phyloP scores from a whole-genome alignment of 73 alveolate species.

The Tetrahymena borealis region DNA sequence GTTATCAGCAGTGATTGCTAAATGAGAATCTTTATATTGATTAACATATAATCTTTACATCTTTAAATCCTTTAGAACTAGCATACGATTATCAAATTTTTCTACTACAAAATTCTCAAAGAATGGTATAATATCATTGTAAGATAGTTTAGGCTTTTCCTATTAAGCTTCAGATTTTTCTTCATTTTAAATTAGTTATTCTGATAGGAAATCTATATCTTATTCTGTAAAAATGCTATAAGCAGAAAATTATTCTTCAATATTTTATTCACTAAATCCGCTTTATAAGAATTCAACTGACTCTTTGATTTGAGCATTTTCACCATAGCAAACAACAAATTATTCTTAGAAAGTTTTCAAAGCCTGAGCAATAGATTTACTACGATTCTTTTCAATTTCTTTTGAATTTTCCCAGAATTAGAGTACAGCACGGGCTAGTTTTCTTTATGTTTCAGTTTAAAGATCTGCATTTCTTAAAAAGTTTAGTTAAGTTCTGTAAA shows the following conservation, averaged over 20 bases:
- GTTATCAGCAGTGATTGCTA: background rate
- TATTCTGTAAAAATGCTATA: background rate
- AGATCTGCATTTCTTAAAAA: background rate
- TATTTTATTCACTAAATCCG: background rate
- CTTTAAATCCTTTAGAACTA: background rate
- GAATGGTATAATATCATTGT: background rate
- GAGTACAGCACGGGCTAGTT: background rate
- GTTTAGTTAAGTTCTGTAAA: background rate
- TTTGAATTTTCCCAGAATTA: background rate
- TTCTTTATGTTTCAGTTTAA: background rate
- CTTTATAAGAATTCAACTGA: background rate
- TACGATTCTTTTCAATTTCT: background rate
- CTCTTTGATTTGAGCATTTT: background rate
- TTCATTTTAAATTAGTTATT: background rate
- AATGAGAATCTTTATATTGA: background rate
- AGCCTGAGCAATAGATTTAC: background rate
- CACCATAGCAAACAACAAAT: background rate
- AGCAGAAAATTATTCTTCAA: background rate
- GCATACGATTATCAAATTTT: background rate
- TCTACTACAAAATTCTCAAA: background rate
- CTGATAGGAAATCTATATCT: background rate
- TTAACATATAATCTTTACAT: background rate
- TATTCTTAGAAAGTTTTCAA: background rate
- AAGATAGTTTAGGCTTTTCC: background rate
- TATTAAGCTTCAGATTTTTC: background rate